These are phyloP conservation scores for Saccharomycopsis babjevae DNA, from an alignment of 805 yeast genomes.

Conservation along the genomic window DNA sequence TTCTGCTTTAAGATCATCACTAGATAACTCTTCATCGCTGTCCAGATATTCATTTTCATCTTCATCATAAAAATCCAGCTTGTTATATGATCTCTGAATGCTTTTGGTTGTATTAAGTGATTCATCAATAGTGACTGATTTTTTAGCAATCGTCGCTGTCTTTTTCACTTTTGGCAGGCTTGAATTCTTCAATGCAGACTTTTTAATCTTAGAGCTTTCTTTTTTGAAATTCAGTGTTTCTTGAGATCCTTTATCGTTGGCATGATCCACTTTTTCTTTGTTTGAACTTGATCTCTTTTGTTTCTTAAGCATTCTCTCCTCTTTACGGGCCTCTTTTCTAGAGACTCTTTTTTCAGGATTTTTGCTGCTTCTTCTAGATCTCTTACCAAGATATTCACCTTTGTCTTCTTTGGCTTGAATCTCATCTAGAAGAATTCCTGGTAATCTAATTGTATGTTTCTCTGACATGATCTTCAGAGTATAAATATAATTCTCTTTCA, in stretches of 20 bases:
- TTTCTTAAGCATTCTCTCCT: conserved; percentile 29
- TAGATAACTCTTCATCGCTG: conserved; percentile 26
- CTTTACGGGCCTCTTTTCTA: conserved; percentile 35
- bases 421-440: conserved; percentile 45
- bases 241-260: not conserved
- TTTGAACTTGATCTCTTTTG: conserved; percentile 15
- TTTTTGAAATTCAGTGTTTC: not conserved
- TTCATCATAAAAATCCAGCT: conserved; percentile 22
- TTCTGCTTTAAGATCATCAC: conserved; percentile 22
- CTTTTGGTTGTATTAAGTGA: conserved; percentile 13
- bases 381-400: conserved; percentile 34
- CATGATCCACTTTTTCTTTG: conserved; percentile 4
- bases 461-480: conserved; percentile 8
- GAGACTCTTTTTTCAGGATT: conserved; percentile 22
- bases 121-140: conserved; percentile 16
- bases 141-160: conserved; percentile 26
- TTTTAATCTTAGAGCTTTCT: not conserved
- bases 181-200: not conserved
- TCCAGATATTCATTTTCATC: conserved; percentile 23
- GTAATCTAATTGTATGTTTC: conserved; percentile 42
- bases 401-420: conserved; percentile 29
- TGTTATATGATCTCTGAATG: conserved; percentile 13
- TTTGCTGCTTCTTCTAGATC: conserved; percentile 22
- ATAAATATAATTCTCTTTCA: no score
- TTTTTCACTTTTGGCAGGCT: not conserved